These are phyloP conservation scores for Lomentospora prolificans DNA, from an alignment of 2,329 filamentous ascomycete species.

Conservation along the genomic window DNA sequence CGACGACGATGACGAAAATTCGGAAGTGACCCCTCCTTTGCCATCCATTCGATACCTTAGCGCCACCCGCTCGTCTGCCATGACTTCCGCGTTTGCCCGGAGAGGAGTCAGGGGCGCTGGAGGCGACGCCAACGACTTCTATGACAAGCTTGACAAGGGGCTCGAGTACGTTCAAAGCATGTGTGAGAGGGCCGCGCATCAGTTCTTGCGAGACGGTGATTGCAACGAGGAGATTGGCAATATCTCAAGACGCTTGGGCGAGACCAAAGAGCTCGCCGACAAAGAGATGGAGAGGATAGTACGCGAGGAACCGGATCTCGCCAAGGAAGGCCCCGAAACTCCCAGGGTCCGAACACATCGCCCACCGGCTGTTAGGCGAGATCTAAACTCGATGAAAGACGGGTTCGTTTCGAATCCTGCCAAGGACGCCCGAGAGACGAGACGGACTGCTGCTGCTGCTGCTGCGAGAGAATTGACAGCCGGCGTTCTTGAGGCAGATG, in stretches of 20 bases:
- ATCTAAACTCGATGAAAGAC: slow-evolving; percentile 20
- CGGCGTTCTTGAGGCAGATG: slow-evolving; percentile 1
- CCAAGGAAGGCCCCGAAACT: slow-evolving; percentile 27
- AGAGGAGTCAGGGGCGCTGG: background rate
- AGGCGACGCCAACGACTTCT: slow-evolving; percentile 35
- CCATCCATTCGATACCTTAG: slow-evolving; percentile 31
- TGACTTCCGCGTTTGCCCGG: slow-evolving; percentile 15
- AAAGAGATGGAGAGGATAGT: slow-evolving; percentile 48
- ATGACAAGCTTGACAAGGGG: slow-evolving; percentile 66
- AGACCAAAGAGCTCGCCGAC: slow-evolving; percentile 51
- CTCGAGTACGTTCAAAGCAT: slow-evolving; percentile 72
- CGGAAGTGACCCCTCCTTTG: slow-evolving; percentile 14
- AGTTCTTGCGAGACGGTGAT: slow-evolving; percentile 79
- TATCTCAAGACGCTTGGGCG: slow-evolving; percentile 54
- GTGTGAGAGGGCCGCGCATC: slow-evolving; percentile 80
- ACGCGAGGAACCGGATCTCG: slow-evolving; percentile 39
- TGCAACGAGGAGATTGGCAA: slow-evolving; percentile 67
- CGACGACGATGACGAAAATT: slow-evolving; percentile 30
- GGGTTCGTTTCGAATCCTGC: background rate
- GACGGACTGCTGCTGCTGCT: background rate
- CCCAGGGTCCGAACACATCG: slow-evolving; percentile 38
- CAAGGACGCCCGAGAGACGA: background rate
- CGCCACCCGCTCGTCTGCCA: slow-evolving; percentile 22
- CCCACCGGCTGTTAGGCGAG: slow-evolving; percentile 43
- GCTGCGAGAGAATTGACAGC: background rate